phyloP scores from a whole-genome alignment of 2,329 filamentous ascomycete genomes.

The Fusarium denticulatum region DNA sequence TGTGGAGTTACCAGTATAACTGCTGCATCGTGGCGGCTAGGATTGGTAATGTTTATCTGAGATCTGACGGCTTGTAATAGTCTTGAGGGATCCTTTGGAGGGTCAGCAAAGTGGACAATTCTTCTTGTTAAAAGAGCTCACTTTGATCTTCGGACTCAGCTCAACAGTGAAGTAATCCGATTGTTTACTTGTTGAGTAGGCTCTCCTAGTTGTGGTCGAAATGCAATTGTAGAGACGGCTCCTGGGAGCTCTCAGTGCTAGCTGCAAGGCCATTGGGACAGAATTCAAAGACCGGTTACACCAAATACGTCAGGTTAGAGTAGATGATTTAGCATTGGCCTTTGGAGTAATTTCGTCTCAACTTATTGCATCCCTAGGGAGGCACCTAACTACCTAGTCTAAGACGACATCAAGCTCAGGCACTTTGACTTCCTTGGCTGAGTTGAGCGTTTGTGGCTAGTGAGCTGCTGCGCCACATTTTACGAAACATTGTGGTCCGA shows the following conservation, averaged over 20 bases:
- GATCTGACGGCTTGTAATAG: constrained; percentile 31
- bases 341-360: neutral
- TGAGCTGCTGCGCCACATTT: neutral
- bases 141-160: constrained; percentile 24
- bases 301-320: no score
- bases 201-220: constrained; percentile 29
- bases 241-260: constrained; percentile 31
- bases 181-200: constrained; percentile 29
- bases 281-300: neutral
- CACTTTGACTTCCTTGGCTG: neutral
- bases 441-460: neutral
- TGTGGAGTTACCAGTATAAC: constrained; percentile 62
- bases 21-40: constrained; percentile 51
- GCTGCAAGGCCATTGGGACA: constrained; percentile 38
- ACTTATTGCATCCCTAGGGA: neutral
- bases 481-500: neutral
- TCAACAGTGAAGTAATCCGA: constrained; percentile 37
- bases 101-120: constrained; percentile 4
- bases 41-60: constrained; percentile 43
- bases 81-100: constrained; percentile 25
- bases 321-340: neutral
- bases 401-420: constrained; percentile 12
- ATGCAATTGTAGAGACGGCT: constrained; percentile 29
- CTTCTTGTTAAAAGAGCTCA: neutral
- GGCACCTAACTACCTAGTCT: neutral